phyloP scores from a whole-genome alignment of 352 stramenopile species.

The Peronospora destructor region DNA sequence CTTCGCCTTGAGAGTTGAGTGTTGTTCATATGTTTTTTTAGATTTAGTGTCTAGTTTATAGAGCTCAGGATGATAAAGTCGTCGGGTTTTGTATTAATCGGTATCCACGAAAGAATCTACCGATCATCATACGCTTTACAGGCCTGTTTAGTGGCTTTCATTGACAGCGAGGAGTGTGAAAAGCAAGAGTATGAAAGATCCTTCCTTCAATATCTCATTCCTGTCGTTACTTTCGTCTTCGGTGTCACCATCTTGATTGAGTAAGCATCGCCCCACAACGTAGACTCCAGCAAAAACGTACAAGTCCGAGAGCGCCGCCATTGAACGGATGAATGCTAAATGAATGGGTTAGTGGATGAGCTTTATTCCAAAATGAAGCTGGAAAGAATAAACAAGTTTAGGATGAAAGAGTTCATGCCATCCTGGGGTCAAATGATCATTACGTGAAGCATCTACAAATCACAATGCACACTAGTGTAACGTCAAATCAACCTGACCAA shows the following conservation, averaged over 20 bases:
- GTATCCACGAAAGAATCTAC: no score
- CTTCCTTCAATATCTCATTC: slow-evolving; percentile 2
- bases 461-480: no score
- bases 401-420: slow-evolving; percentile 1
- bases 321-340: background rate
- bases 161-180: background rate
- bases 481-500: no score
- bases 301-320: slow-evolving; percentile 7
- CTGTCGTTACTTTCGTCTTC: background rate
- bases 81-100: no score
- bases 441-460: no score
- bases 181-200: slow-evolving; percentile 8
- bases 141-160: no score
- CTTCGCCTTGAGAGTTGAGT: no score
- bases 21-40: no score
- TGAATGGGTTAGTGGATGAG: background rate
- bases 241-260: slow-evolving; percentile 1
- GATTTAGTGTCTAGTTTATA: no score
- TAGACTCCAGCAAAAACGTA: slow-evolving; percentile 13
- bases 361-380: background rate
- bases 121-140: no score
- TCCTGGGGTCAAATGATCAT: slow-evolving; percentile 2
- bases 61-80: background rate
- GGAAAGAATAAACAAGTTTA: background rate
- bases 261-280: slow-evolving; percentile 4